These are phyloP conservation scores for Penicillium samsonianum DNA, from an alignment of 495 filamentous ascomycete species.

Conservation along the genomic window DNA sequence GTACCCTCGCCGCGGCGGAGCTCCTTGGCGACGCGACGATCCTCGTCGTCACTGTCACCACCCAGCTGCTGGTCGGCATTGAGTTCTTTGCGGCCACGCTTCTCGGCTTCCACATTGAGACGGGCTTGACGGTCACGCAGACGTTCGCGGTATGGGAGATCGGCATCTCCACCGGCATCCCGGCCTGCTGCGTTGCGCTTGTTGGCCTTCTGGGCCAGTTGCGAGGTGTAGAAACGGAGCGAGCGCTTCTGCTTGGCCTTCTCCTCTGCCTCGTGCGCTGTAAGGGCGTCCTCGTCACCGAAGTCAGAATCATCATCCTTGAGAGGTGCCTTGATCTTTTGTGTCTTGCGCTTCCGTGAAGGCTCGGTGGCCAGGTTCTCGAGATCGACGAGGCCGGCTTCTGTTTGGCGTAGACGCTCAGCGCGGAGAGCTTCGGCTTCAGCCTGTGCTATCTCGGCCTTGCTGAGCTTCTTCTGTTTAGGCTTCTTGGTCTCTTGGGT, in stretches of 20 bases:
- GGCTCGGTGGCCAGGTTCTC: conserved; percentile 42
- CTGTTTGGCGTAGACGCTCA: conserved; percentile 56
- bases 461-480: conserved; percentile 49
- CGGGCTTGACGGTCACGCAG: conserved; percentile 79
- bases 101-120: conserved; percentile 83
- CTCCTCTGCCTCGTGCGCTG: conserved; percentile 67
- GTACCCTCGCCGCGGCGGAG: conserved; percentile 44
- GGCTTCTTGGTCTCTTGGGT: conserved; percentile 29
- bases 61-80: conserved; percentile 61
- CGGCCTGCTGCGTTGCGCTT: conserved; percentile 78
- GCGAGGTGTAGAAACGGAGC: conserved; percentile 94
- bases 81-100: conserved; percentile 67
- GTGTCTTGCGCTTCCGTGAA: conserved; percentile 33
- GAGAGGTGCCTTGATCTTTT: conserved; percentile 34
- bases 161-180: conserved; percentile 85
- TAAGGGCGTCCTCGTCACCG: conserved; percentile 64
- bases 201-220: conserved; percentile 88
- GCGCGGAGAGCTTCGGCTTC: conserved; percentile 56
- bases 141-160: conserved; percentile 89
- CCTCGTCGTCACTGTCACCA: conserved; percentile 65
- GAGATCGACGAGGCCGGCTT: conserved; percentile 72
- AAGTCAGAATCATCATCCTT: conserved; percentile 62
- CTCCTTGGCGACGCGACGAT: conserved; percentile 42
- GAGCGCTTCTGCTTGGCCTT: conserved; percentile 85
- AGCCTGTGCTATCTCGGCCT: conserved; percentile 52